Evolutionary conservation across 306 rosid genomes (phyloP).

Genomic region (Medicago arabica): DNA sequence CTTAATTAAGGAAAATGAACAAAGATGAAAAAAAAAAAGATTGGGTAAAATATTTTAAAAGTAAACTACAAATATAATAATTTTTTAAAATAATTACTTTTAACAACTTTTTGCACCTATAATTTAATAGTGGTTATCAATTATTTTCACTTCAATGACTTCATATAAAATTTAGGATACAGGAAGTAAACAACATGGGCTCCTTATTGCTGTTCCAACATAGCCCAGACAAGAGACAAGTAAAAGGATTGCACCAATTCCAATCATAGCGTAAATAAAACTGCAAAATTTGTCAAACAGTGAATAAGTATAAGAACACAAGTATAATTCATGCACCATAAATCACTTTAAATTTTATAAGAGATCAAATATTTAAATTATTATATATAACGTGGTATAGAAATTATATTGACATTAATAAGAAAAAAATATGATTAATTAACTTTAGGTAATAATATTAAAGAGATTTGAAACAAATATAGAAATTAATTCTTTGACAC

Average conservation of each 20-base stretch:
- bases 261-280: constrained; percentile 40
- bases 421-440: too few species aligned
- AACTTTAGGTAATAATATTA: too few species aligned
- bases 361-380: too few species aligned
- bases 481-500: too few species aligned
- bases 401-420: too few species aligned
- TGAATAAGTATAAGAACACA: not conserved
- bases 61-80: not conserved
- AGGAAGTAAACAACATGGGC: constrained; percentile 36
- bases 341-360: too few species aligned
- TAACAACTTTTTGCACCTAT: not conserved
- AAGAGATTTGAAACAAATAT: too few species aligned
- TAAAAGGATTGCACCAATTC: constrained; percentile 39
- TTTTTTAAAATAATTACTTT: too few species aligned
- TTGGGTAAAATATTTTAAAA: not conserved
- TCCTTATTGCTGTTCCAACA: constrained; percentile 39
- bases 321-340: not conserved
- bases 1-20: constrained; percentile 20
- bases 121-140: too few species aligned
- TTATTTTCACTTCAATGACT: too few species aligned
- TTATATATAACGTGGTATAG: too few species aligned
- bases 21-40: not conserved
- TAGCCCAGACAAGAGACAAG: constrained; percentile 38
- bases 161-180: constrained; percentile 27
- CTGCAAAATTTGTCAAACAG: constrained; percentile 26